Base-by-base conservation (phyloP, 306 rosid species). In the Medicago lupulina region DNA sequence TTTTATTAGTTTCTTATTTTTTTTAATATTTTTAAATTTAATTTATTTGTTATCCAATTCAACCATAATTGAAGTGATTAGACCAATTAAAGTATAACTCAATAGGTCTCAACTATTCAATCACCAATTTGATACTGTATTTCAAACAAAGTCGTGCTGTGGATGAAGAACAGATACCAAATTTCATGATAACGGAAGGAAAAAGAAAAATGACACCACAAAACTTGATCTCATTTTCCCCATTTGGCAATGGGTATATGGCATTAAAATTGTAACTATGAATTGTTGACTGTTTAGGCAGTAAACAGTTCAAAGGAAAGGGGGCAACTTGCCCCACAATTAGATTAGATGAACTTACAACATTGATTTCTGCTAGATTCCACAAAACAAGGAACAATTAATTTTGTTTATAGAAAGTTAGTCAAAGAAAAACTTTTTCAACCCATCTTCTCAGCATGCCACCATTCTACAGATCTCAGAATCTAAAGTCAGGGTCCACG, bases 401-500 rank as follows among this genome's bases (percentile, higher is more conserved):
- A 38, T 34, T 75, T 78, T 23, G 28, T 23, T 68, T 71, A 86
- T 76, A 73, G 79, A 82, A 85, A 83, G 74, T 71, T 79, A 74
- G 79, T 67, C 40, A 77, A 53, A 75, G 31, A 67, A 71, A 50
- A 59, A 63, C 23, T 67, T 65, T 80, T 76, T 43, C 28, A 58
- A 58, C 69, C 80, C 73, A 61, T 12, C 67, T 18, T 55, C 18
- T 16, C 49, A 49, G 31, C 82, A 73, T 49, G 69, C 50, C 75
- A 72, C 79, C 84, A 58, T 41, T 41, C 62, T 16, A 60, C 46
- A 63, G 57, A 72, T 76, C 74, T 94, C 89, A 95, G 93, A 95
- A 95, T 90, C 97, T 92, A 87, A 92, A 95, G 58, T 86, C 97
- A 2, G 97, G 97, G 76, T 92, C 97, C 57, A 95, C 98, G 50